Conservation (phyloP, 495 filamentous ascomycete genomes). For the Penicillium soppii region DNA sequence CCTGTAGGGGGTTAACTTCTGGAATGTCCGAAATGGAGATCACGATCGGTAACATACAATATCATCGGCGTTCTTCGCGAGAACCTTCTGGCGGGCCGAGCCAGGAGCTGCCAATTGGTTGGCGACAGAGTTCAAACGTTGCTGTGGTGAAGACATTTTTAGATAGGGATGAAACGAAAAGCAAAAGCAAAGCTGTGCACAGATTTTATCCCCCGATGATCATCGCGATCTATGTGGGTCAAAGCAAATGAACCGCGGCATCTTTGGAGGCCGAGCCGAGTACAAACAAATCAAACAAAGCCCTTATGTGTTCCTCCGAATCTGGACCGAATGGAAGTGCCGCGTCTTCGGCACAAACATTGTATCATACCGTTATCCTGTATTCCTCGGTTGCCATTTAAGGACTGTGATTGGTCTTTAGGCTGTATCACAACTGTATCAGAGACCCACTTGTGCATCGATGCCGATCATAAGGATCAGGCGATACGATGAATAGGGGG, state of each 20-base stretch:
- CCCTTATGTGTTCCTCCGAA: background rate
- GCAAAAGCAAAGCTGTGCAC: background rate
- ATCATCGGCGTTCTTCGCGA: conserved; percentile 45
- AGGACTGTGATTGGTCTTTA: conserved; percentile 8
- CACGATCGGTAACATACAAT: conserved; percentile 30
- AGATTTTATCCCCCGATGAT: background rate
- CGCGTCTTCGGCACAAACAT: conserved; percentile 7
- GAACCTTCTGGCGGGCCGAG: conserved; percentile 32
- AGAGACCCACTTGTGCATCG: background rate
- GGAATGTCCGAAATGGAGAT: background rate
- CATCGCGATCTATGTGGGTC: background rate
- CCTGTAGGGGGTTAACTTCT: conserved; percentile 34
- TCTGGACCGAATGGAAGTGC: conserved; percentile 30
- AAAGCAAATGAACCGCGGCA: conserved; percentile 14
- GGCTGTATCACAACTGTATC: background rate
- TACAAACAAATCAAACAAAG: background rate
- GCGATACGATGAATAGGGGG: too few species aligned
- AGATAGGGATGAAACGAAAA: background rate
- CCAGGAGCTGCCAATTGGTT: conserved; percentile 36
- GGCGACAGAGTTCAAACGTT: conserved; percentile 41
- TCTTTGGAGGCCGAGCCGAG: conserved; percentile 14
- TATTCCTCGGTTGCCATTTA: conserved; percentile 25
- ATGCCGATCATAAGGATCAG: too few species aligned
- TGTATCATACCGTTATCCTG: conserved; percentile 36
- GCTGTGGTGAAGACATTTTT: conserved; percentile 45